Percentiles rank a stretch among this genome's conserved stretches.
phyloP scores from a whole-genome alignment of 352 stramenopile species.

The Peronospora farinosa region DNA sequence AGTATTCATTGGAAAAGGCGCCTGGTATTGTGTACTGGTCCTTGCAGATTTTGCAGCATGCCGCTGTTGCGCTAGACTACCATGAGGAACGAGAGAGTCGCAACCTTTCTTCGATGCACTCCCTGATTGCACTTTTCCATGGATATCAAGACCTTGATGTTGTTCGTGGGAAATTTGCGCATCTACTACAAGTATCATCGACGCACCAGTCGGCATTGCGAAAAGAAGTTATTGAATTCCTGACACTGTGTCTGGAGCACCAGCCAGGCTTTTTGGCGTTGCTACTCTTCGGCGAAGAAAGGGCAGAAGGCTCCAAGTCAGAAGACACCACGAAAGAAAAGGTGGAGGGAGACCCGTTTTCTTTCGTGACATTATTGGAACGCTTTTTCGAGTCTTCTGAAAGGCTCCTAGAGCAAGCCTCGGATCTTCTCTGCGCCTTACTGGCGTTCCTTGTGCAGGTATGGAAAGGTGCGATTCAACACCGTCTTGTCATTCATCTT shows the following conservation, averaged over 20 bases:
- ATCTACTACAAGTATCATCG: constrained; percentile 28
- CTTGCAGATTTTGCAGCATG: constrained; percentile 47
- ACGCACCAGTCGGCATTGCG: constrained; percentile 18
- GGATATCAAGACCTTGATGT: constrained; percentile 33
- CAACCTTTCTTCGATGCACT: constrained; percentile 31
- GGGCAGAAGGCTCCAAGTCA: constrained; percentile 10
- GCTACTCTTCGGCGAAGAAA: constrained; percentile 35
- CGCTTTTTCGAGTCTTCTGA: constrained; percentile 53
- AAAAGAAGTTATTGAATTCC: constrained; percentile 45
- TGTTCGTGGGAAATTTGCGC: constrained; percentile 37
- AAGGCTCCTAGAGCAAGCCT: constrained; percentile 46
- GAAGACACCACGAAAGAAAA: constrained; percentile 16
- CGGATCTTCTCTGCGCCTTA: constrained; percentile 53
- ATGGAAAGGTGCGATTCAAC: constrained; percentile 41
- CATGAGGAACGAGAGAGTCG: constrained; percentile 15
- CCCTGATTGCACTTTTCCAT: constrained; percentile 48
- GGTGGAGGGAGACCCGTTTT: constrained; percentile 16
- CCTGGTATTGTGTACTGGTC: constrained; percentile 38
- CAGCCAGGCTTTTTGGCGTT: constrained; percentile 58
- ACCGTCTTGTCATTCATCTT: constrained; percentile 37
- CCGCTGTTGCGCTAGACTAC: constrained; percentile 29
- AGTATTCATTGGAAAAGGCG: constrained; percentile 36
- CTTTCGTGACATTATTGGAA: constrained; percentile 39
- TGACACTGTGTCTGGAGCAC: constrained; percentile 48
- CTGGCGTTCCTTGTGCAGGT: constrained; percentile 51